Conservation (phyloP, 2,329 filamentous ascomycete species). For the Alternaria longipes region DNA sequence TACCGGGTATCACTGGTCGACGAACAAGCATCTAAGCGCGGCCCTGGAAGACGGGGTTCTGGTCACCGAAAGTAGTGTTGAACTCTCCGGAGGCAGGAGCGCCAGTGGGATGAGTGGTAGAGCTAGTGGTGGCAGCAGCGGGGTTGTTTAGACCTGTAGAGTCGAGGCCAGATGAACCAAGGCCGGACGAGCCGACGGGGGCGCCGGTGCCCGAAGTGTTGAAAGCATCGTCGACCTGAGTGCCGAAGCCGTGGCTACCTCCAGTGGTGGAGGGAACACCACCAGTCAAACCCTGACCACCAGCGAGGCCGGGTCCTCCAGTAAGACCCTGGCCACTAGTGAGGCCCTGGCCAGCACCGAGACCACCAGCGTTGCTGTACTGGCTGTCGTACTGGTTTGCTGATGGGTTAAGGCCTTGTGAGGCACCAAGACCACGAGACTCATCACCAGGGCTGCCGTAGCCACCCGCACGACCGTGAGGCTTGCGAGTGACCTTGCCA, state of each 20-base stretch:
- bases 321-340: slow-evolving; percentile 20
- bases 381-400: slow-evolving; percentile 27
- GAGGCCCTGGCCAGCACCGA: slow-evolving; percentile 17
- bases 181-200: slow-evolving; percentile 15
- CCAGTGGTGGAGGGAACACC: slow-evolving; percentile 12
- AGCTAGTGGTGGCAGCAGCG: slow-evolving; percentile 18
- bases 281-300: slow-evolving; percentile 23
- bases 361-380: slow-evolving; percentile 24
- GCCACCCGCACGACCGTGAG: slow-evolving; percentile 58
- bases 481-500: slow-evolving; percentile 66
- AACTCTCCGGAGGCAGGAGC: slow-evolving; percentile 22
- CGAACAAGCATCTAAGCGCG: slow-evolving; percentile 31
- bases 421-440: slow-evolving; percentile 29
- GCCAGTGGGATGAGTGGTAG: slow-evolving; percentile 23
- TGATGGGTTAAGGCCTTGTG: slow-evolving; percentile 23
- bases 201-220: slow-evolving; percentile 28
- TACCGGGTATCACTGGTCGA: slow-evolving; percentile 17
- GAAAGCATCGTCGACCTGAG: slow-evolving; percentile 58
- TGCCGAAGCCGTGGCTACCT: slow-evolving; percentile 49
- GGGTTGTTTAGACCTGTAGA: slow-evolving; percentile 12
- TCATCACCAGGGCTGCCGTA: slow-evolving; percentile 32
- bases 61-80: slow-evolving; percentile 54
- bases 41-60: slow-evolving; percentile 57
- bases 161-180: slow-evolving; percentile 14
- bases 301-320: slow-evolving; percentile 7